These are phyloP conservation scores for Amaranthus palmeri DNA, from an alignment of 148 eudicot species.

Conservation along the genomic window DNA sequence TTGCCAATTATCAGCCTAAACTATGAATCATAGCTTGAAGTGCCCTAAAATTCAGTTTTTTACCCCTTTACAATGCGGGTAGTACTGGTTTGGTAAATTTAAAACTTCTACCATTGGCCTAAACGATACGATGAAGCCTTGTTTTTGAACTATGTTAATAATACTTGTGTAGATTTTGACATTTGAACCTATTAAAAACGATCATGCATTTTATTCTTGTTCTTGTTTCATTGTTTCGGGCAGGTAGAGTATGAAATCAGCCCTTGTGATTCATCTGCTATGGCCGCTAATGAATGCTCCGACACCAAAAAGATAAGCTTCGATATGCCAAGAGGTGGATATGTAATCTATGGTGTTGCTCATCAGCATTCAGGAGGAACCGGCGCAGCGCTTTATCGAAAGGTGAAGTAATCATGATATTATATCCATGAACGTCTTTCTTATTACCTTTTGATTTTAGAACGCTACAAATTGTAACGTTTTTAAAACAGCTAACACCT, in stretches of 20 bases:
- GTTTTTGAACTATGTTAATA: no score
- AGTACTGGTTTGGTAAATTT: no score
- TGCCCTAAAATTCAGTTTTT: no score
- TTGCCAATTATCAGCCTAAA: no score
- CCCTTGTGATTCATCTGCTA: slow-evolving; percentile 36
- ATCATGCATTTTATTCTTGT: neutral
- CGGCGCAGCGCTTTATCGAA: slow-evolving; percentile 65
- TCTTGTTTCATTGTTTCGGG: neutral
- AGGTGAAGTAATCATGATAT: slow-evolving; percentile 33
- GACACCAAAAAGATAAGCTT: slow-evolving; percentile 44
- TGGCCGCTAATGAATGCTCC: slow-evolving; percentile 26
- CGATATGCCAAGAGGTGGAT: slow-evolving; percentile 57
- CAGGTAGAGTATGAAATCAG: slow-evolving; percentile 74
- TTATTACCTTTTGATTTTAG: no score
- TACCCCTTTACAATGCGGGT: no score
- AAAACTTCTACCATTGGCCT: no score
- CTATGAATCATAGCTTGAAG: no score
- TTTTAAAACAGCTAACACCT: no score
- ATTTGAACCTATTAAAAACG: neutral
- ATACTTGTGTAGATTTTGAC: neutral
- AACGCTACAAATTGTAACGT: no score
- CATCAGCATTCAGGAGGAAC: slow-evolving; percentile 83
- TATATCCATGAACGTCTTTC: neutral
- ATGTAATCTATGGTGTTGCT: slow-evolving; percentile 68
- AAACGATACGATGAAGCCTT: no score